These are phyloP conservation scores for Thraustochytrium sp. DNA, from an alignment of 352 stramenopile species.

Conservation along the genomic window DNA sequence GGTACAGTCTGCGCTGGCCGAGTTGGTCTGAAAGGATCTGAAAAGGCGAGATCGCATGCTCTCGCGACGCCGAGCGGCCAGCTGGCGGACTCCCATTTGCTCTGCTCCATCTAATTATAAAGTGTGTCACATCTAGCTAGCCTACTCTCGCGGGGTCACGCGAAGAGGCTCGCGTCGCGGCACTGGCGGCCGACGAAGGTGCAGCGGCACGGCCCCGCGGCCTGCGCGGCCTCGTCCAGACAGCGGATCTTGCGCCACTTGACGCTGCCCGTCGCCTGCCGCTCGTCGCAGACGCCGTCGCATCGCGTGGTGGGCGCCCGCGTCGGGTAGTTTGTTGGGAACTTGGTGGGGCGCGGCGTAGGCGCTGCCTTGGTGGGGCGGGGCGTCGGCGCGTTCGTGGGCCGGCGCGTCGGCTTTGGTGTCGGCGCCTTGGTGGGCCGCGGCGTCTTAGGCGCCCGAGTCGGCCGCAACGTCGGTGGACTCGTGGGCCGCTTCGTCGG, in stretches of 20 bases:
- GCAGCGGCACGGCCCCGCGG: background rate
- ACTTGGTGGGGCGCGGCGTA: background rate
- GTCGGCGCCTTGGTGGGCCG: background rate
- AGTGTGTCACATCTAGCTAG: background rate
- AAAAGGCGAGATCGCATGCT: no score
- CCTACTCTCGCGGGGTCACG: no score
- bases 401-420: background rate
- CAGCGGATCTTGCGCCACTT: background rate
- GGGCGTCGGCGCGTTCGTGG: background rate
- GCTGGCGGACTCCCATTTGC: no score
- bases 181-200: background rate
- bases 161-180: background rate
- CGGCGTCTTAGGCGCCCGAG: background rate
- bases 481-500: background rate
- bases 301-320: background rate
- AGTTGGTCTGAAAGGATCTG: no score
- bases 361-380: background rate
- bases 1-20: background rate
- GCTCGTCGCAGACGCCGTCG: background rate
- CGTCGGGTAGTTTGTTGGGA: background rate
- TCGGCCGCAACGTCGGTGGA: background rate
- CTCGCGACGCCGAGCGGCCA: no score
- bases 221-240: background rate
- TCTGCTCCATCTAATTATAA: background rate
- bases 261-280: background rate